phyloP scores from a whole-genome alignment of 2,329 filamentous ascomycete genomes.

The Aotearoamyces nothofagi region DNA sequence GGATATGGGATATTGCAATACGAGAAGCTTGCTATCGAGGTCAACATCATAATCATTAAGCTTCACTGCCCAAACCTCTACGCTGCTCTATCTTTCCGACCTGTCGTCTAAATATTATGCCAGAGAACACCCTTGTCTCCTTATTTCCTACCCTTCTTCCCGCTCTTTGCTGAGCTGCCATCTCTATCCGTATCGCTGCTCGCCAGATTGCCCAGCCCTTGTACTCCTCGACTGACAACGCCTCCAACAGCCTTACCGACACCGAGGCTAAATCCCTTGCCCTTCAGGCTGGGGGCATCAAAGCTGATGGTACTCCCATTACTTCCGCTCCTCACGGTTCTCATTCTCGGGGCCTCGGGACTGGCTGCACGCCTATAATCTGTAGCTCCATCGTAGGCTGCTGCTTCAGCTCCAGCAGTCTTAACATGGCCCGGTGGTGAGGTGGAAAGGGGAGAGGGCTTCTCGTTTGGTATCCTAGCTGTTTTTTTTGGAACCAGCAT shows the following conservation, averaged over 20 bases:
- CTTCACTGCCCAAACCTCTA: too few species aligned
- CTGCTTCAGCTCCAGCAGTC: too few species aligned
- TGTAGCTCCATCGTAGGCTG: slow-evolving; percentile 5
- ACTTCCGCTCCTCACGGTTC: slow-evolving; percentile 9
- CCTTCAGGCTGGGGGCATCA: slow-evolving; percentile 5
- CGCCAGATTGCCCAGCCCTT: background rate
- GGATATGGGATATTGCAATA: too few species aligned
- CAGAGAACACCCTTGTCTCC: background rate
- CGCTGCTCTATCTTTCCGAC: too few species aligned
- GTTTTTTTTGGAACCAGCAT: background rate
- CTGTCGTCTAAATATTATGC: too few species aligned
- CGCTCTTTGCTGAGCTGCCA: background rate
- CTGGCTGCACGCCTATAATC: background rate
- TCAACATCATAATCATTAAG: too few species aligned
- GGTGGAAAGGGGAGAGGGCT: slow-evolving; percentile 1
- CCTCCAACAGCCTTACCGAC: slow-evolving; percentile 12
- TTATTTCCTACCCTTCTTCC: background rate
- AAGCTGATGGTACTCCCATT: slow-evolving; percentile 15
- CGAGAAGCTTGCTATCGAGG: too few species aligned
- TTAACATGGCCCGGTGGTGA: background rate
- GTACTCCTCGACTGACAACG: slow-evolving; percentile 9
- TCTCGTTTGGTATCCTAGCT: background rate
- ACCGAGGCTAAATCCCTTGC: slow-evolving; percentile 12
- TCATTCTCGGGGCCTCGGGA: too few species aligned
- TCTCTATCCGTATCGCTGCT: background rate